Percentiles rank a stretch among this genome's conserved stretches.
These are phyloP conservation scores for Rhodotorula sp. DNA, from an alignment of 1,284 basidiomycete genomes.

Conservation along the genomic window DNA sequence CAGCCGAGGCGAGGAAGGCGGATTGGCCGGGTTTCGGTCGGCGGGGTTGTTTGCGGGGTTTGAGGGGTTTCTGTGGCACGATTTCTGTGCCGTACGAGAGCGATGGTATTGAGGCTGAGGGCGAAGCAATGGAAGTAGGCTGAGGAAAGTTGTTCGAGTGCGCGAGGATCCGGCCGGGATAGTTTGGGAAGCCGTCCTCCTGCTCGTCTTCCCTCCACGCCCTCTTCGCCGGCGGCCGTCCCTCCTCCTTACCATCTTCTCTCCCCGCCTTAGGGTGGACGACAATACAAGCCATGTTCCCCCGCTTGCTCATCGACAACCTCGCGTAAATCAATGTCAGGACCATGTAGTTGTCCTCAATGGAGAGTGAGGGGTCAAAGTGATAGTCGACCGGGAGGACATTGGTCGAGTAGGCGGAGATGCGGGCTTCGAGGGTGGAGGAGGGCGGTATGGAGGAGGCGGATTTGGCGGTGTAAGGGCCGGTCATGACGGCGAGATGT, in stretches of 20 bases:
- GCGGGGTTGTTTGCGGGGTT: not conserved
- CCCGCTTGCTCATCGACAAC: conserved; percentile 27
- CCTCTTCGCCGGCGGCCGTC: not conserved
- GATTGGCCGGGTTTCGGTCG: conserved; percentile 9
- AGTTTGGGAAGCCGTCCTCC: not conserved
- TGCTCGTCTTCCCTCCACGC: no score
- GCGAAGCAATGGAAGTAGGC: conserved; percentile 6
- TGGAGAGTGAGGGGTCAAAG: conserved; percentile 16
- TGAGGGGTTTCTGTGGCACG: not conserved
- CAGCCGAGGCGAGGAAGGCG: conserved; percentile 17
- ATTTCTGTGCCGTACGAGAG: no score
- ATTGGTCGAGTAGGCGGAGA: conserved; percentile 20
- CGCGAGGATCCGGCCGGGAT: conserved; percentile 30
- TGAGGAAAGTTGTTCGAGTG: conserved; percentile 42
- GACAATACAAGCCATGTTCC: conserved; percentile 37
- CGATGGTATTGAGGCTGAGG: not conserved
- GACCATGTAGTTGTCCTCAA: conserved; percentile 34
- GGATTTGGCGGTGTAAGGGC: not conserved
- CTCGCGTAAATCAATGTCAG: conserved; percentile 29
- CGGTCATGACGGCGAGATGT: not conserved
- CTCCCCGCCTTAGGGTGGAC: conserved; percentile 6
- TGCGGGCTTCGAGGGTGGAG: conserved; percentile 3
- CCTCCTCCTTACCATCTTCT: no score
- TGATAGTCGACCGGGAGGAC: conserved; percentile 18
- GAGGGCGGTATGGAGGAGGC: not conserved